Percentiles rank a stretch among this genome's conserved stretches.
phyloP scores from a whole-genome alignment of 139 green algal genomes.

The Picocystis salinarum region DNA sequence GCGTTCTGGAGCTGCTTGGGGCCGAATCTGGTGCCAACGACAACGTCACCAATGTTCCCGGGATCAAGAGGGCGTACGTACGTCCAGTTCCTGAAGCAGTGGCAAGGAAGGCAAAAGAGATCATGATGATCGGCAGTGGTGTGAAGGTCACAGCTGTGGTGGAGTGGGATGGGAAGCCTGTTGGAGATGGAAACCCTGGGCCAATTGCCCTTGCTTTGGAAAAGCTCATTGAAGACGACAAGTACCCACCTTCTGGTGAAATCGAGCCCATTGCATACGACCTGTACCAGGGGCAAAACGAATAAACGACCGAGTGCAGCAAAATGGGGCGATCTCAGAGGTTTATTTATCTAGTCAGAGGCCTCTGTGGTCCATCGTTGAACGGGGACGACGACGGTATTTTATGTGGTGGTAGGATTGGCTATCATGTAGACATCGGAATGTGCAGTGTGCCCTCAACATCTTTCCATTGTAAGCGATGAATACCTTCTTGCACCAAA shows the following conservation, averaged over 20 bases:
- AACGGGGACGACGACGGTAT: no score
- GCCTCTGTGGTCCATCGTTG: no score
- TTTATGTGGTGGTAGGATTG: no score
- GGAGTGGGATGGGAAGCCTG: slow-evolving; percentile 10
- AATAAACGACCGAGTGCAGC: no score
- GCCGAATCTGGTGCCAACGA: neutral
- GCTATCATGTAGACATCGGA: no score
- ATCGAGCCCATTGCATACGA: neutral
- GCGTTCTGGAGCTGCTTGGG: slow-evolving; percentile 42
- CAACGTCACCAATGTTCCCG: neutral
- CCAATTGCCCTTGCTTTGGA: neutral
- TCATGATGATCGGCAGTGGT: slow-evolving; percentile 22
- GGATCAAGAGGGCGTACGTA: neutral
- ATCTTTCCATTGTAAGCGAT: no score
- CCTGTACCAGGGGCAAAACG: no score
- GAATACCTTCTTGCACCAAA: no score
- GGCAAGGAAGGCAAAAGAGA: slow-evolving; percentile 21
- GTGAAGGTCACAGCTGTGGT: slow-evolving; percentile 11
- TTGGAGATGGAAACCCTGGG: slow-evolving; percentile 7
- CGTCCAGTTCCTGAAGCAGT: slow-evolving; percentile 1
- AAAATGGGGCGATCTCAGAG: no score
- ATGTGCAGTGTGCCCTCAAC: no score
- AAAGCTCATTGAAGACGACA: neutral
- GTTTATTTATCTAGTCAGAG: no score
- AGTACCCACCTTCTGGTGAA: neutral